phyloP scores from a whole-genome alignment of 345 rosid species.

The Camelina hispida region DNA sequence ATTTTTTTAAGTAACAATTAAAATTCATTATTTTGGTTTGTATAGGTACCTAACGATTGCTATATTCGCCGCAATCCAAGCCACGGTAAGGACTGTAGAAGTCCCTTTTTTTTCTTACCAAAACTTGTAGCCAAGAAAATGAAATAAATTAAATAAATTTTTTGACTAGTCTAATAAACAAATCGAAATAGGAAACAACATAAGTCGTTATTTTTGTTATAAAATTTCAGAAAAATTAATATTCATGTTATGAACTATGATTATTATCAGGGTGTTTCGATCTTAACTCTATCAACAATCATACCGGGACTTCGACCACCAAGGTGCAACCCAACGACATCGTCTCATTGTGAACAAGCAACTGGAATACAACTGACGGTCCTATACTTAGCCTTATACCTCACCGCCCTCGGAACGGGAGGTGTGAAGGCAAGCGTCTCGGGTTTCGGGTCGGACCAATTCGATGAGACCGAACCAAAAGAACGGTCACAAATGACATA shows the following conservation, averaged over 20 bases:
- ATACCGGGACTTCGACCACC: conserved; percentile 87
- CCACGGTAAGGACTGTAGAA: conserved; percentile 53
- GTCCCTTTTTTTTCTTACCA: conserved; percentile 26
- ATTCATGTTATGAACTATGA: conserved; percentile 8
- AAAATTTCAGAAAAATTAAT: not conserved
- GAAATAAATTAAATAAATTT: not conserved
- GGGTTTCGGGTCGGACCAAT: conserved; percentile 95
- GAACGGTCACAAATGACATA: conserved; percentile 71
- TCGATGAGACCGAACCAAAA: conserved; percentile 68
- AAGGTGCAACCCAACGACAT: conserved; percentile 50
- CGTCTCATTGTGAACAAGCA: conserved; percentile 63
- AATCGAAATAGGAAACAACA: conserved; percentile 16
- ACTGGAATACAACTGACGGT: conserved; percentile 62
- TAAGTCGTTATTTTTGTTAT: conserved; percentile 14
- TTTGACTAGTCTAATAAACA: conserved; percentile 21
- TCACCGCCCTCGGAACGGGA: conserved; percentile 90
- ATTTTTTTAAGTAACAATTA: no score
- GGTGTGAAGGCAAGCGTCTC: conserved; percentile 97
- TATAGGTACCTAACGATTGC: conserved; percentile 83
- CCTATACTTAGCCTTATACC: conserved; percentile 77
- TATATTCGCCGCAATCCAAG: conserved; percentile 84
- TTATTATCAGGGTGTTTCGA: conserved; percentile 69
- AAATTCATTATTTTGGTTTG: conserved; percentile 22
- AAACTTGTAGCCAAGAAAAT: conserved; percentile 30
- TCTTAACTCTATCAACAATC: conserved; percentile 81